phyloP scores from a whole-genome alignment of 768 basidiomycete species.

The Lactifluus piperatus region DNA sequence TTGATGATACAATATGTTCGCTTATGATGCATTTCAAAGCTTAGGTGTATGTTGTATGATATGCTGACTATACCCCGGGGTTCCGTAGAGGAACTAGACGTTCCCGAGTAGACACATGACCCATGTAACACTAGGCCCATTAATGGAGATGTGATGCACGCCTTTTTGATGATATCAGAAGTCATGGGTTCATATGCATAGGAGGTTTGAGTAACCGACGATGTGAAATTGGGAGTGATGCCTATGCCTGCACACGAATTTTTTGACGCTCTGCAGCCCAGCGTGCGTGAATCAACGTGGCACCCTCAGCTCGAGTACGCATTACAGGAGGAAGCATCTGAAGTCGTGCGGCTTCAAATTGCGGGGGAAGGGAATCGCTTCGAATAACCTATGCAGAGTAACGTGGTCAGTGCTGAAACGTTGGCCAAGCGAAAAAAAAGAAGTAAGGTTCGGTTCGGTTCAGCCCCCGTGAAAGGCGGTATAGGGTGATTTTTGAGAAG shows the following conservation, averaged over 20 bases:
- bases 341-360: constrained; percentile 54
- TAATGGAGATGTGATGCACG: constrained; percentile 6
- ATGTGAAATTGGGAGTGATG: background rate
- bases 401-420: background rate
- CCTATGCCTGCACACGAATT: constrained; percentile 5
- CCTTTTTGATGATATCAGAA: constrained; percentile 1
- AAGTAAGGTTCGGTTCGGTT: background rate
- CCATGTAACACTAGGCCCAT: constrained; percentile 1
- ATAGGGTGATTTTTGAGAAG: background rate
- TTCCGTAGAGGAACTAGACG: background rate
- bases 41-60: constrained; percentile 14
- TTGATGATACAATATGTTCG: constrained; percentile 3
- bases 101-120: constrained; percentile 1
- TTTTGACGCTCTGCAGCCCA: constrained; percentile 56
- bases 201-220: background rate
- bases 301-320: constrained; percentile 59
- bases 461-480: background rate
- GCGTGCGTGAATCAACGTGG: constrained; percentile 58
- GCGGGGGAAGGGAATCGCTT: constrained; percentile 57
- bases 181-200: constrained; percentile 4
- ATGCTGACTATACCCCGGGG: background rate
- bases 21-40: background rate
- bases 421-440: background rate
- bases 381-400: constrained; percentile 81
- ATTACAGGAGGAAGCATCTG: constrained; percentile 49